Evolutionary conservation across 441 rosid genomes (phyloP), one percentile per base, ranked within the genome.

Genomic region (Gossypium aridum): DNA sequence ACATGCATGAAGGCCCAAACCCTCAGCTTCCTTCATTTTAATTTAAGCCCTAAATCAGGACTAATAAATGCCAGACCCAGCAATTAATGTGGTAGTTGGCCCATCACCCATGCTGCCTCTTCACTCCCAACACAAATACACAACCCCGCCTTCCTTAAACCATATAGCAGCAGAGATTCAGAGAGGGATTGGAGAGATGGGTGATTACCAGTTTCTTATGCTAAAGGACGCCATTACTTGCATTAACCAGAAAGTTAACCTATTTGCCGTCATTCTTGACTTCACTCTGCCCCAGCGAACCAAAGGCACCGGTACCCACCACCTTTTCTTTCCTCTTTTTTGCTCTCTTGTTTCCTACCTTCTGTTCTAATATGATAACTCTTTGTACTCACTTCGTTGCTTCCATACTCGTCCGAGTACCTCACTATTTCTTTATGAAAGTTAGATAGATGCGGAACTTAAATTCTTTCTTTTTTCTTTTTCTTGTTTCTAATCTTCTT

Each of bases 241-340:
- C 14, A 60, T 87, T 45, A 84, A 86, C 73, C 85, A 89, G 76
- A 87, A 77, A 51, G 88, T 86, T 17, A 83, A 73, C 79, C 62
- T 89, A 61, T 56, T 86, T 53, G 90, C 87, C 77, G 84, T 75
- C 75, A 26, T 86, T 64, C 64, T 81, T 49, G 90, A 86, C 83
- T 77, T 77, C 66, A 84, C 84, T 59, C 37, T 73, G 54, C 86
- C 87, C 22, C 82, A 63, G 80, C 64, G 56, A n/a, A 73, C 76
- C 79, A 81, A 69, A 54, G 90, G 91, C 76, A 68, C 86, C 19
- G 93, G 91, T 89, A 25, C 0, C 20, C 19, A 80, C 60, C 8
- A 7, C 5, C 64, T 5, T 74, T 39, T 64, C 2, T 23, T 25
- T 4, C 0, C 20, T 25, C 47, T 9, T 13, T 34, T 43, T 9